These are phyloP conservation scores for Lactarius indigo DNA, from an alignment of 768 basidiomycete species.

Conservation along the genomic window DNA sequence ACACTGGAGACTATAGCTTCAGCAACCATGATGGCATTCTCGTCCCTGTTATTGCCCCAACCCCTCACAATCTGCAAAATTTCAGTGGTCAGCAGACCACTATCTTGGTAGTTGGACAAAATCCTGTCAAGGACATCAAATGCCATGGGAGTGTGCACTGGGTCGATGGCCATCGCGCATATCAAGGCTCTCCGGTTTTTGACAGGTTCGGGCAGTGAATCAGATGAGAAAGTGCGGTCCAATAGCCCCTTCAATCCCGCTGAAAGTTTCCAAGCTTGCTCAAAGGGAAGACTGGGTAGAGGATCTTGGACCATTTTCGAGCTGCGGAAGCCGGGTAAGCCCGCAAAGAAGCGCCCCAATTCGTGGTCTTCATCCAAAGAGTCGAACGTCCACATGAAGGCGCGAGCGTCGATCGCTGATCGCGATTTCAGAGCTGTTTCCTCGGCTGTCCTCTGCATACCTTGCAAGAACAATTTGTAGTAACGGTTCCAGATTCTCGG, in stretches of 20 bases:
- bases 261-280: neutral
- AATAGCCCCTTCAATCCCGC: neutral
- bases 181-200: neutral
- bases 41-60: neutral
- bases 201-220: neutral
- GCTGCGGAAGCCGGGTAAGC: neutral
- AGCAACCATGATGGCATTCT: rapidly evolving
- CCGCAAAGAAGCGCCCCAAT: neutral
- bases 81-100: no score
- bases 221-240: neutral
- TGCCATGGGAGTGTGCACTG: no score
- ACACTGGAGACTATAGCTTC: neutral
- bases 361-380: neutral
- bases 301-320: neutral
- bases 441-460: neutral
- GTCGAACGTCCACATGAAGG: neutral
- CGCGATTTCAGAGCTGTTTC: neutral
- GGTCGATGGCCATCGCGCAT: neutral
- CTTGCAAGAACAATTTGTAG: neutral
- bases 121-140: neutral
- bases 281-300: neutral
- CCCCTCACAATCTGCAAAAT: neutral
- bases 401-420: neutral
- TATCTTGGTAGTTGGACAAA: no score
- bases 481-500: no score